Conservation (phyloP, 768 basidiomycete genomes). For the Tylopilus cervinicoccineus region DNA sequence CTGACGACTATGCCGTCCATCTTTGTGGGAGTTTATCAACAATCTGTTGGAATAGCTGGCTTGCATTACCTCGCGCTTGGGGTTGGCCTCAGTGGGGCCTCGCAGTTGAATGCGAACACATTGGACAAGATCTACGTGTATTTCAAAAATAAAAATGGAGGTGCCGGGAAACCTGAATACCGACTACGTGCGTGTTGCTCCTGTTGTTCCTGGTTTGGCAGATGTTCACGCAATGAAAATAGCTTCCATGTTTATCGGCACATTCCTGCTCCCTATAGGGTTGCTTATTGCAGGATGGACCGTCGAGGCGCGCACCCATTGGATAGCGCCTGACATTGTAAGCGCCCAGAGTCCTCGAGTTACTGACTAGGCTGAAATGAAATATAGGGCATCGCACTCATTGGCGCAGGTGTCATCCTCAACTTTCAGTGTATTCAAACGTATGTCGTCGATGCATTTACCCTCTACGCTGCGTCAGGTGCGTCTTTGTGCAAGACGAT, state of each 20-base stretch:
- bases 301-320: slow-evolving; percentile 51
- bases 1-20: slow-evolving; percentile 62
- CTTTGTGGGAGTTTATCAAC: slow-evolving; percentile 50
- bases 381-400: slow-evolving; percentile 49
- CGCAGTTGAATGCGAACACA: slow-evolving; percentile 50
- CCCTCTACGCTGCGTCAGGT: slow-evolving; percentile 67
- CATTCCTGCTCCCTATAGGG: slow-evolving; percentile 59
- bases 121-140: slow-evolving; percentile 55
- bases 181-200: slow-evolving; percentile 39
- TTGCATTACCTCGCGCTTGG: slow-evolving; percentile 73
- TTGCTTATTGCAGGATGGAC: slow-evolving; percentile 71
- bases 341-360: slow-evolving; percentile 9
- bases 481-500: slow-evolving; percentile 7
- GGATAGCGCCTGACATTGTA: slow-evolving; percentile 71
- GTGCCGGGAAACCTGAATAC: slow-evolving; percentile 53
- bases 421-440: slow-evolving; percentile 60
- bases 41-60: slow-evolving; percentile 55
- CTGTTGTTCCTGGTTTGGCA: not conserved
- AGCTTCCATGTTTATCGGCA: slow-evolving; percentile 61
- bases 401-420: slow-evolving; percentile 57
- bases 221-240: slow-evolving; percentile 4
- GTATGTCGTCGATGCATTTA: slow-evolving; percentile 66
- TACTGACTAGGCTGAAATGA: not conserved
- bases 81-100: slow-evolving; percentile 49
- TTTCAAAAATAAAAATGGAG: slow-evolving; percentile 48